phyloP scores from a whole-genome alignment of 768 basidiomycete species.

The Trametes cinnabarina region DNA sequence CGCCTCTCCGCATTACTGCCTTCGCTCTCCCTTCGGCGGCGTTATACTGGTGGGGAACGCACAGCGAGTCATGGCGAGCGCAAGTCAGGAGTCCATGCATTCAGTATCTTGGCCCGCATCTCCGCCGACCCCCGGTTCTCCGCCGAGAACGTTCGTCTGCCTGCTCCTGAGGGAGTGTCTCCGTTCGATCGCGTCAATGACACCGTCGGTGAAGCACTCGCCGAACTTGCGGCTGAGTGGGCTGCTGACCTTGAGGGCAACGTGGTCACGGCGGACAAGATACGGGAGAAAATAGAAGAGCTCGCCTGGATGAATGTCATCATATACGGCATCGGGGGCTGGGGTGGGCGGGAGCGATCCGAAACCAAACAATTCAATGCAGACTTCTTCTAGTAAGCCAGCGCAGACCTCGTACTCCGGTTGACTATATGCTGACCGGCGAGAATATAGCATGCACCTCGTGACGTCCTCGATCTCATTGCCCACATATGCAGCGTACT shows the following conservation, averaged over 20 bases:
- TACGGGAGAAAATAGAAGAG: conserved; percentile 62
- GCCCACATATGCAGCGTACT: conserved; percentile 41
- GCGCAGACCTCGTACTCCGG: conserved; percentile 8
- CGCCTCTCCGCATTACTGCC: conserved; percentile 10
- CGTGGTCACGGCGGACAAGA: conserved; percentile 24
- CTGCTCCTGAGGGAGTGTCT: background rate
- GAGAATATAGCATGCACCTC: conserved; percentile 52
- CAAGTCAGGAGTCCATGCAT: conserved; percentile 37
- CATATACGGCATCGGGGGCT: conserved; percentile 59
- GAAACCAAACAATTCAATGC: conserved; percentile 39
- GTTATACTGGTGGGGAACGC: background rate
- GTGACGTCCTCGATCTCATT: conserved; percentile 67
- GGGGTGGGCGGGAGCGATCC: conserved; percentile 39
- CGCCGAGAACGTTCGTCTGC: conserved; percentile 9
- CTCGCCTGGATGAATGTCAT: conserved; percentile 53
- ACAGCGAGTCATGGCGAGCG: background rate
- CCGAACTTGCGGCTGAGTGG: conserved; percentile 23
- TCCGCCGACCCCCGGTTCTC: conserved; percentile 43
- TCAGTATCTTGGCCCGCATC: conserved; percentile 55
- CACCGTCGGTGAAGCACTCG: conserved; percentile 15
- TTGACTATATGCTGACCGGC: conserved; percentile 3
- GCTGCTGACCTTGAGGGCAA: conserved; percentile 14
- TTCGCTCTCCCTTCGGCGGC: conserved; percentile 4
- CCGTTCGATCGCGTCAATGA: conserved; percentile 16
- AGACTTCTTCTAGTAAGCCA: conserved; percentile 60